phyloP scores from a whole-genome alignment of 1,284 basidiomycete species.

The Sphaerobolus stellatus region DNA sequence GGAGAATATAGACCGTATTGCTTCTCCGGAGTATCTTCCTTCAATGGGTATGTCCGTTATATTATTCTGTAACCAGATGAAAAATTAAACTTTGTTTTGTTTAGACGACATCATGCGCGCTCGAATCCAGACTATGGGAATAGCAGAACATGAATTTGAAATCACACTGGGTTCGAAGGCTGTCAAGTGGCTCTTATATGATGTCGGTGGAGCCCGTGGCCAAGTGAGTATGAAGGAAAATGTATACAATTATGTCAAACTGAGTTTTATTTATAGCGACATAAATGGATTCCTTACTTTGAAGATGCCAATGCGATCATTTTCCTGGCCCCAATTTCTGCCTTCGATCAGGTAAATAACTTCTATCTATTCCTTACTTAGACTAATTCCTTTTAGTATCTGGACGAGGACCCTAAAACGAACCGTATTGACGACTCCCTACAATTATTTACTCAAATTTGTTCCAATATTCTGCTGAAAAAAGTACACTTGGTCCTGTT shows the following conservation, averaged over 20 bases:
- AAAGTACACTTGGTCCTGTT: slow-evolving; percentile 71
- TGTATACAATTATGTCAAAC: not conserved
- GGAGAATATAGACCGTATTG: slow-evolving; percentile 60
- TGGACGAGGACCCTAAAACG: slow-evolving; percentile 73
- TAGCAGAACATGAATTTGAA: slow-evolving; percentile 72
- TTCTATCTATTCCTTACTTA: slow-evolving; percentile 12
- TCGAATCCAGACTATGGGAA: slow-evolving; percentile 73
- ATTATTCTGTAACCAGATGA: not conserved
- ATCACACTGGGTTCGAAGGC: slow-evolving; percentile 58
- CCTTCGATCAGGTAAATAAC: slow-evolving; percentile 69
- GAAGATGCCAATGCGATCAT: slow-evolving; percentile 78
- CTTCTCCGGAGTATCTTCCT: slow-evolving; percentile 66
- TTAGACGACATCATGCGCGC: slow-evolving; percentile 74
- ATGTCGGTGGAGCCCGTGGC: slow-evolving; percentile 66
- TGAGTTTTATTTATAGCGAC: slow-evolving; percentile 46
- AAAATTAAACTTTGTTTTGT: not conserved
- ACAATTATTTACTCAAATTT: slow-evolving; percentile 70
- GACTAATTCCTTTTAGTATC: slow-evolving; percentile 48
- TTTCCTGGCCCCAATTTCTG: slow-evolving; percentile 76
- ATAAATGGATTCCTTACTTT: slow-evolving; percentile 79
- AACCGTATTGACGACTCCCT: slow-evolving; percentile 80
- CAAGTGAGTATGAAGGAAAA: slow-evolving; percentile 16
- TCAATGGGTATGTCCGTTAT: slow-evolving; percentile 52
- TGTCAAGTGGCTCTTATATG: slow-evolving; percentile 74
- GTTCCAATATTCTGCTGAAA: slow-evolving; percentile 69